These are phyloP conservation scores for Elsinoe perseae DNA, from an alignment of 2,329 filamentous ascomycete species.

Conservation along the genomic window DNA sequence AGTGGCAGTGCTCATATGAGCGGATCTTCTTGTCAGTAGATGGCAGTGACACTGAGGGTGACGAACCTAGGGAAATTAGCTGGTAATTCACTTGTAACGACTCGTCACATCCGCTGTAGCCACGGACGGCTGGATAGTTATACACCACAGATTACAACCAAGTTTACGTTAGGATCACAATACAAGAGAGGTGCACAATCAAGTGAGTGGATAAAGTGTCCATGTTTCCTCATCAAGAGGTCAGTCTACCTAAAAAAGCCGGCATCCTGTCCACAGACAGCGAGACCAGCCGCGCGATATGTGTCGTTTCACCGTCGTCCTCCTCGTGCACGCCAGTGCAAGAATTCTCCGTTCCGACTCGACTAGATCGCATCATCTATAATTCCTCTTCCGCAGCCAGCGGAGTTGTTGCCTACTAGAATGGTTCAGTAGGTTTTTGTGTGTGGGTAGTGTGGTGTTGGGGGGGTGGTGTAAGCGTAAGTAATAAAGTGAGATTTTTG, in stretches of 20 bases:
- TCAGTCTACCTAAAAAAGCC: constrained; percentile 10
- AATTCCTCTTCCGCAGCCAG: constrained; percentile 9
- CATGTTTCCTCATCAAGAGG: not conserved
- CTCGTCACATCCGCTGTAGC: too few relatives aligned
- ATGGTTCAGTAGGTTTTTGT: not conserved
- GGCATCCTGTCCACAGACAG: constrained; percentile 13
- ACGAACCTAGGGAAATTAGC: too few relatives aligned
- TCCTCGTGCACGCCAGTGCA: not conserved
- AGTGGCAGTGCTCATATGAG: too few relatives aligned
- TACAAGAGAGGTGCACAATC: not conserved
- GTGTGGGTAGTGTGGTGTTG: not conserved
- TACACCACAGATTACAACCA: not conserved
- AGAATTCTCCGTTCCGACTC: not conserved
- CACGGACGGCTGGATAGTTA: too few relatives aligned
- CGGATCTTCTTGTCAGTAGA: too few relatives aligned
- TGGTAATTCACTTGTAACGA: too few relatives aligned
- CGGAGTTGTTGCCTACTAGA: not conserved
- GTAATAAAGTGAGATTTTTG: constrained; percentile 8
- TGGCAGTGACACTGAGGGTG: too few relatives aligned
- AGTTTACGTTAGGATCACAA: not conserved
- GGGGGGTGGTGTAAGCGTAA: not conserved
- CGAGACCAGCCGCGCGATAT: constrained; percentile 12
- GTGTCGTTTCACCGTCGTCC: not conserved
- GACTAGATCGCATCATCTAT: not conserved
- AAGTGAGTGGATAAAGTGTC: not conserved